Conservation (phyloP, 192 early-diverging fungal species). For the Geranomyces michiganensis region DNA sequence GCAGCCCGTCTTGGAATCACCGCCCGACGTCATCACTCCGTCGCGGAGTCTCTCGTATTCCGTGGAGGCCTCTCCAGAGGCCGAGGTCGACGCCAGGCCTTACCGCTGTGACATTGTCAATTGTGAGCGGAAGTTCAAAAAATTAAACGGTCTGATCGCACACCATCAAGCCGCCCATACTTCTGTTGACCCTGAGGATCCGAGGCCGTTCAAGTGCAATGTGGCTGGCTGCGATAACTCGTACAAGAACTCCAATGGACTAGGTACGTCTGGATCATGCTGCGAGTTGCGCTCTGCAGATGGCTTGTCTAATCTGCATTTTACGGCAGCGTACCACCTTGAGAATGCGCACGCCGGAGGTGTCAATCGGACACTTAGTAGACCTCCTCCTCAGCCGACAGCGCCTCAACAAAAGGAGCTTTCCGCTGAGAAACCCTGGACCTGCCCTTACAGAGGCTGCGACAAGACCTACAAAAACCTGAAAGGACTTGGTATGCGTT, state of each 20-base stretch:
- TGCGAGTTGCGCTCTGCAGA: not conserved
- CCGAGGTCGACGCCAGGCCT: slow-evolving; percentile 21
- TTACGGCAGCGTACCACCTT: slow-evolving; percentile 30
- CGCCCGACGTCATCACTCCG: not conserved
- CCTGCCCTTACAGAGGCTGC: slow-evolving; percentile 31
- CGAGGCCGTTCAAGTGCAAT: slow-evolving; percentile 38
- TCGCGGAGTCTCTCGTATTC: not conserved
- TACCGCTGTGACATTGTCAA: slow-evolving; percentile 21
- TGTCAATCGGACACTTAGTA: not conserved
- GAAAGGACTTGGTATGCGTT: slow-evolving; percentile 25
- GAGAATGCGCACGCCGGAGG: slow-evolving; percentile 26
- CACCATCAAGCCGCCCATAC: slow-evolving; percentile 79
- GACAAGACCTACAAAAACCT: slow-evolving; percentile 35
- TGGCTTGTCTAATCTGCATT: not conserved
- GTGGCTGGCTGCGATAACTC: slow-evolving; percentile 27
- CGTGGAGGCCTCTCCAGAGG: slow-evolving; percentile 5
- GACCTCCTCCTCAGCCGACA: not conserved
- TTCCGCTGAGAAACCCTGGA: not conserved
- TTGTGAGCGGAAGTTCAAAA: slow-evolving; percentile 68
- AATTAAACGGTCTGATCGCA: slow-evolving; percentile 89
- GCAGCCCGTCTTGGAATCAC: too few relatives aligned
- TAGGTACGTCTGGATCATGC: slow-evolving; percentile 15
- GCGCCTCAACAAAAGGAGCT: not conserved
- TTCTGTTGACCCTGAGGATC: slow-evolving; percentile 43
- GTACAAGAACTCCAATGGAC: slow-evolving; percentile 41